Percentiles rank a stretch among this genome's conserved stretches.
phyloP scores from a whole-genome alignment of 1,284 basidiomycete genomes.

The Ceratobasidium sp. region DNA sequence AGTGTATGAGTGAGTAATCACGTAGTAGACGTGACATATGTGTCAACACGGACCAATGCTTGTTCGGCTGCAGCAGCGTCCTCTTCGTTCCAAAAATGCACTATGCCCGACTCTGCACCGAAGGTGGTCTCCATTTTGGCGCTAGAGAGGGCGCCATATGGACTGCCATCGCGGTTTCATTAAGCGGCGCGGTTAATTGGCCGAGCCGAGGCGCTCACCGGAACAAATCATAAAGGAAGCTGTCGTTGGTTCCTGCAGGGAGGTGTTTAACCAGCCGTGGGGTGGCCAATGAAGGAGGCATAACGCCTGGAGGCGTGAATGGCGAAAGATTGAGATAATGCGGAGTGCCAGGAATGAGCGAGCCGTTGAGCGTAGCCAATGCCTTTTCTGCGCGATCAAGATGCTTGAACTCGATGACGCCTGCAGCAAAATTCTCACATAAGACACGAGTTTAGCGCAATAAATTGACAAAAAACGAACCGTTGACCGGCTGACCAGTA shows the following conservation, averaged over 20 bases:
- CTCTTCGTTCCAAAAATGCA: conserved; percentile 90
- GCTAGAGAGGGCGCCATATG: conserved; percentile 76
- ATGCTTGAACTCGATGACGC: conserved; percentile 46
- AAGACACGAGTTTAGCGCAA: conserved; percentile 57
- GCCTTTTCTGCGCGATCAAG: conserved; percentile 78
- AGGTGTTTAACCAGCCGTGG: conserved; percentile 83
- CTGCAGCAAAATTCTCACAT: not conserved
- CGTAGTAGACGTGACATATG: not conserved
- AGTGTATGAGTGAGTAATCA: conserved; percentile 4
- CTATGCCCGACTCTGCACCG: conserved; percentile 74
- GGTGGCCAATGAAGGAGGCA: conserved; percentile 75
- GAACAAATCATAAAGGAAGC: conserved; percentile 78
- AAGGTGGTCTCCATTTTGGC: conserved; percentile 75
- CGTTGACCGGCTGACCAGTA: conserved; percentile 54
- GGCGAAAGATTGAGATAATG: conserved; percentile 72
- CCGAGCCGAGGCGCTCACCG: conserved; percentile 41
- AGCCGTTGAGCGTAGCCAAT: conserved; percentile 78
- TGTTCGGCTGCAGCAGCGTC: conserved; percentile 82
- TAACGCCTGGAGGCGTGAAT: conserved; percentile 71
- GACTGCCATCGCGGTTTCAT: conserved; percentile 52
- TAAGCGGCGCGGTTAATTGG: not conserved
- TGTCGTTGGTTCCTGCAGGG: conserved; percentile 70
- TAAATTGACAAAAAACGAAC: conserved; percentile 62
- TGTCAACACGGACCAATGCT: conserved; percentile 59
- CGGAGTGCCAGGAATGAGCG: conserved; percentile 67